Evolutionary conservation across 139 green algal genomes (phyloP), one percentile per base, ranked within the genome.

Genomic region (Astrephomene gubernaculifera): DNA sequence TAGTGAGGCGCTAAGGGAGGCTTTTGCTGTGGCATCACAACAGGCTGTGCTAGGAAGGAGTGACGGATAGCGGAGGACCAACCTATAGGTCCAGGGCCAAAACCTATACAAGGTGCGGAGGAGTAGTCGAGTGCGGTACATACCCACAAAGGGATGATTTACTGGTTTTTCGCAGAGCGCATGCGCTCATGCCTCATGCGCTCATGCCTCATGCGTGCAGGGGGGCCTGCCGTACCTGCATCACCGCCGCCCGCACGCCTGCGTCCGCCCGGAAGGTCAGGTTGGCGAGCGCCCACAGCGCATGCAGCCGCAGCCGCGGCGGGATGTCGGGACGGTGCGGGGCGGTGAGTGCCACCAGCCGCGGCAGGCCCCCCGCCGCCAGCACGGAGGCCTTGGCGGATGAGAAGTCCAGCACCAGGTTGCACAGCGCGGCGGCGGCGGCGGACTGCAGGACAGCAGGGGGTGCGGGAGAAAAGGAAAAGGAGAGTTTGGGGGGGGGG

Each of bases 331-430:
- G 73, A 19, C 90, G 72, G 80, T 89, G 85, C 41, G 53, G 81
- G 8, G 43, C 45, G 21, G 91, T 53, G 31, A 97, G 90, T 9
- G 52, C 65, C 22, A 89, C 86, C 53, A 98, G 90, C 33, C 64
- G 64, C 2, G 36, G 6, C 52, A 85, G 52, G 24, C 74, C 83
- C 53, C 71, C 71, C 17, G 81, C 79, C 14, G 81, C 36, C 44
- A 98, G 88, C 65, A 96, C 79, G 19, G 80, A 61, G 2, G 90
- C 87, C 83, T 97, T 96, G n/a, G 93, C 89, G 6, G 75, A 45
- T 17, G 79, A 92, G 79, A 96, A 96, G 35, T 97, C 94, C 14
- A 98, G 88, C 31, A 97, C 89, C 49, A 98, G 87, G 89, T 98
- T 98, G 91, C 94, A 96, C 9, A 97, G 33, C 2, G 95, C 89